These are phyloP conservation scores for Annulohypoxylon maeteangense DNA, from an alignment of 495 filamentous ascomycete species.

Conservation along the genomic window DNA sequence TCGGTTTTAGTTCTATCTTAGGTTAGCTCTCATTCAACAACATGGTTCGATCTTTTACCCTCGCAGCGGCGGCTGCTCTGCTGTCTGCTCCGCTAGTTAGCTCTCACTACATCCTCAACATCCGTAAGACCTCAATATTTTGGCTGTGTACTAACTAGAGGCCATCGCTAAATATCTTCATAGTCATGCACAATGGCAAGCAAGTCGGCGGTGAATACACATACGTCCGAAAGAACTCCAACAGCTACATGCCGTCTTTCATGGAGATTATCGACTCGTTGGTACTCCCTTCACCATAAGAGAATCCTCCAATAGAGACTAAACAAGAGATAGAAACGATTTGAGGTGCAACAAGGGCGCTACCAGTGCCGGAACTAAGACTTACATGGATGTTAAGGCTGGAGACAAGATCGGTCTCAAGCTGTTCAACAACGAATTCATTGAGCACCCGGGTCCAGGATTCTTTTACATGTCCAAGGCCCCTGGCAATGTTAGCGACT, in stretches of 20 bases:
- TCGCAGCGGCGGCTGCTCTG: constrained; percentile 41
- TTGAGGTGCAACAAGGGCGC: constrained; percentile 62
- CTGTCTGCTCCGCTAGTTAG: constrained; percentile 44
- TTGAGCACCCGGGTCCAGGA: constrained; percentile 61
- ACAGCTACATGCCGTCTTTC: constrained; percentile 56
- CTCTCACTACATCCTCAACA: constrained; percentile 57
- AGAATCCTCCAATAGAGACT: neutral
- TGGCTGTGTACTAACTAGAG: no score
- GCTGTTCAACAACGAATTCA: constrained; percentile 57
- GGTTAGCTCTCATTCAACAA: constrained; percentile 25
- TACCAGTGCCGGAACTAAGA: constrained; percentile 40
- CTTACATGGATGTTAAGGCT: constrained; percentile 54
- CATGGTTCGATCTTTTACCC: constrained; percentile 46
- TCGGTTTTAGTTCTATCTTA: neutral
- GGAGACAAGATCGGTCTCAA: constrained; percentile 61
- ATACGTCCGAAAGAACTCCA: constrained; percentile 52
- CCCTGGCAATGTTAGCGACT: constrained; percentile 52
- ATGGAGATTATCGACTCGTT: constrained; percentile 51
- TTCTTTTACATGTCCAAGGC: constrained; percentile 61
- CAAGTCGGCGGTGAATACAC: constrained; percentile 53
- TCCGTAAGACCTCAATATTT: no score
- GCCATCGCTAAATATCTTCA: constrained; percentile 4
- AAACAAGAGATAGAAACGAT: constrained; percentile 45
- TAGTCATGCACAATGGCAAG: constrained; percentile 53
- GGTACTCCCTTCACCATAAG: constrained; percentile 1